Base-by-base conservation (phyloP, 352 stramenopile species). In the Elongisporangium anandrum region DNA sequence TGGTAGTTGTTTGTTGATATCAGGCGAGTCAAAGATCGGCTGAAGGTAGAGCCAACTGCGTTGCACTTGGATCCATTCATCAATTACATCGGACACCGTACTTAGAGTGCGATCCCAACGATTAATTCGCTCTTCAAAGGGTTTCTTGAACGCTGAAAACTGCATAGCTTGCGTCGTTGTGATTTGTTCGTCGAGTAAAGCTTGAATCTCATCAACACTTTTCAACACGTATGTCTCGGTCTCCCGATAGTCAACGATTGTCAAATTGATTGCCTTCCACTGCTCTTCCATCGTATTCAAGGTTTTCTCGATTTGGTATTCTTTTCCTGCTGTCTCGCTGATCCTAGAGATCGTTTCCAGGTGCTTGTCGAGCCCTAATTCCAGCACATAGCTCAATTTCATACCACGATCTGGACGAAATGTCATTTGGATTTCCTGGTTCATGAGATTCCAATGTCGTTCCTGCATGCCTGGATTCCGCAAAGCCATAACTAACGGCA, bases 1-100 rank as follows among this genome's bases (percentile, higher is more conserved):
- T 1, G 95, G 94, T 6, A 98, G 83, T 61, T 98, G 95, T 65
- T 98, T 98, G 70, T 98, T 98, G 65, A 98, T 98, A 60, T 98
- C 94, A 0, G 90, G 83, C 0, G 88, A 97, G 59, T 98, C 94
- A 54, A 98, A 98, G 57, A 98, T 98, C 2, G 95, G 95, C 63
- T 98, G 92, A 50, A 98, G 63, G 56, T 98, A 98, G 21, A 98
- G 63, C 95, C 95, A 98, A 54, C 94, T 98, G 10, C 94, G 82
- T 62, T 98, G 95, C n/a, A 98, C 92, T 2, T 82, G 86, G 4
- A 98, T 66, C 93, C 94, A 98, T 60, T 98, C 94, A 61, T 98
- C 95, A 10, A 98, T 53, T 0, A 98, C 87, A 54, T 98, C 95
- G 7, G 86, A 97, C 1, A 98, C 88, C 4, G 96, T 71, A 61